Evolutionary conservation across 495 filamentous ascomycete species (phyloP).

Genomic region (Podospora bellae-mahoneyi): DNA sequence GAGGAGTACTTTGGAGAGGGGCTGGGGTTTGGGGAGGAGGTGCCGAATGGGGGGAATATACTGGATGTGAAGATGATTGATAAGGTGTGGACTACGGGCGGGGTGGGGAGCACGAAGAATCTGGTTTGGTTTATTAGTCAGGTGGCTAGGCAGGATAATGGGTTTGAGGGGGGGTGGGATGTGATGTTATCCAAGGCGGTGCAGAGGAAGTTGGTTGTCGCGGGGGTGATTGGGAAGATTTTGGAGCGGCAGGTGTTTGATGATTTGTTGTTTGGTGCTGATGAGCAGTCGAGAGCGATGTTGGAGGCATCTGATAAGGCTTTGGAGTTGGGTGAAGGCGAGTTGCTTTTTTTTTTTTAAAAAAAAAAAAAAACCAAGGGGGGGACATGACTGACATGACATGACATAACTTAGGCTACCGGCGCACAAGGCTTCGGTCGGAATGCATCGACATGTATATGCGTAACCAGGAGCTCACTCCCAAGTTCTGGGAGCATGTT

Average conservation of each 20-base stretch:
- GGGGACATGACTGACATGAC: not conserved
- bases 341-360: conserved; percentile 11
- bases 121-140: conserved; percentile 28
- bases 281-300: conserved; percentile 25
- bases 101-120: not conserved
- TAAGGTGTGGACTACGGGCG: not conserved
- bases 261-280: conserved; percentile 44
- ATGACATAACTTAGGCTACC: conserved; percentile 34
- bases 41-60: not conserved
- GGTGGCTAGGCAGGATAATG: conserved; percentile 38
- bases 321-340: conserved; percentile 40
- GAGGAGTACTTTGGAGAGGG: not conserved
- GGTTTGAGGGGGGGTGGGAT: conserved; percentile 39
- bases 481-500: conserved; percentile 40
- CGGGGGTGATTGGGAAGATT: conserved; percentile 41
- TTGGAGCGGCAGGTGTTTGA: conserved; percentile 44
- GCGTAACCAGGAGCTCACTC: conserved; percentile 30
- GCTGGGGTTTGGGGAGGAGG: not conserved
- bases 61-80: not conserved
- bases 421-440: conserved; percentile 38
- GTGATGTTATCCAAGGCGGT: conserved; percentile 30
- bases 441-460: conserved; percentile 31
- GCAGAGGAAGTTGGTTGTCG: conserved; percentile 41
- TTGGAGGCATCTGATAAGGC: conserved; percentile 36
- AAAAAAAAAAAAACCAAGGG: not conserved